Conservation (phyloP, 1,284 basidiomycete species). For the Apiotrichum gamsii region DNA sequence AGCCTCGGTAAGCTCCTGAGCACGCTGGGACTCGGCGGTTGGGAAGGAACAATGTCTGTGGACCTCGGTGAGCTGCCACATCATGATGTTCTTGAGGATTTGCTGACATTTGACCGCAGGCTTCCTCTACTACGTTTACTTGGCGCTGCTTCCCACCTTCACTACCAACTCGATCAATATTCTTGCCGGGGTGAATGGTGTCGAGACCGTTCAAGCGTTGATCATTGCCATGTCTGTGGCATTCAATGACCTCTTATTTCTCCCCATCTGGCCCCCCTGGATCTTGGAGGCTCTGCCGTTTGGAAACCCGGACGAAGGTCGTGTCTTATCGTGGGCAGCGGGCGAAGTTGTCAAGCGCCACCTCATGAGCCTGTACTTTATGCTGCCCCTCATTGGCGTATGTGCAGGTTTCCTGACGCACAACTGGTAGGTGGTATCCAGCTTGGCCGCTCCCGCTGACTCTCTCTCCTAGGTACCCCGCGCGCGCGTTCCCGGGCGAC, state of each 20-base stretch:
- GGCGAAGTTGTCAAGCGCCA: slow-evolving; percentile 83
- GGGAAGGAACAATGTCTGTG: slow-evolving; percentile 58
- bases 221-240: slow-evolving; percentile 87
- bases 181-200: slow-evolving; percentile 93
- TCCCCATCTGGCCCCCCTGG: slow-evolving; percentile 60
- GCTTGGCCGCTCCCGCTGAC: slow-evolving; percentile 15
- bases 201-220: slow-evolving; percentile 88
- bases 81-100: slow-evolving; percentile 1
- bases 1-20: slow-evolving; percentile 60
- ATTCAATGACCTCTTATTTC: slow-evolving; percentile 84
- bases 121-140: slow-evolving; percentile 85
- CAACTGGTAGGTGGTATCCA: slow-evolving; percentile 70
- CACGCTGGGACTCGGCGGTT: slow-evolving; percentile 21
- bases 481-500: slow-evolving; percentile 89
- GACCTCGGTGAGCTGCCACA: slow-evolving; percentile 84
- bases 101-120: slow-evolving; percentile 4
- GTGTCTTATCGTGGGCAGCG: slow-evolving; percentile 41
- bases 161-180: slow-evolving; percentile 99
- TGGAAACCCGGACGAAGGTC: slow-evolving; percentile 47
- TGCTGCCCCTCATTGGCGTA: slow-evolving; percentile 87
- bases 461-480: slow-evolving; percentile 71
- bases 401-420: slow-evolving; percentile 84
- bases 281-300: slow-evolving; percentile 66
- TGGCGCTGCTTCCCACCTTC: slow-evolving; percentile 92
- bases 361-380: slow-evolving; percentile 90